Evolutionary conservation across 75 land plant genomes (phyloP), one percentile per base, ranked within the genome.

Genomic region (Cryptomeria japonica): DNA sequence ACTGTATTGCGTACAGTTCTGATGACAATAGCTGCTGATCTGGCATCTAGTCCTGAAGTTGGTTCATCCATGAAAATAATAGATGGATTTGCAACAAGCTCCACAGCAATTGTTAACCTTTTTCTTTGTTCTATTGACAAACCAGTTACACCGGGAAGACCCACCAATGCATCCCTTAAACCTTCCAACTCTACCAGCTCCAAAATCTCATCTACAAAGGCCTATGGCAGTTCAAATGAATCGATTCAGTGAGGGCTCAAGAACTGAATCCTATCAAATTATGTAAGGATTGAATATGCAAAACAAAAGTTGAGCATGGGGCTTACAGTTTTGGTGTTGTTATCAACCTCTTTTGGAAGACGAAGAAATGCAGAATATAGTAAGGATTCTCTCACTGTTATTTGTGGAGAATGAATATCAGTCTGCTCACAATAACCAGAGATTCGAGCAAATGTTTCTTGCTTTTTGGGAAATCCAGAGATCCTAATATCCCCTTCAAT

Each of bases 321-420:
- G 28, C 47, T 84, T 78, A 90, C 91, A 58, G 36, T 86, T 61
- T 86, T 90, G 8, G 38, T 47, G 32, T 56, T 83, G 32, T 53
- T 53, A 72, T 86, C 85, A 18, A 90, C 14, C 0, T 90, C 91
- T 15, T 88, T 86, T 80, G 96, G 89, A 36, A 97, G 92, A 28
- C 98, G 94, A 37, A 97, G 92, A 86, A 78, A 83, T 9, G 98
- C 86, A 39, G 97, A 96, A 77, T 92, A 97, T 80, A 87, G 49
- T 13, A 97, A 92, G 64, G 97, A 96, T 85, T 96, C 99, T 31
- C 91, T 87, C 83, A 97, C 95, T 32, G 97, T 95, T n/a, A 97
- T 93, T 80, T 96, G 94, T 56, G 99, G 99, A 39, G 99, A 97
- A 91, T 97, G 99, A 3, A 97, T 95, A 47, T 97, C 99, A 87